Base-by-base conservation (phyloP, 768 basidiomycete species). In the Mycena kentingensis region DNA sequence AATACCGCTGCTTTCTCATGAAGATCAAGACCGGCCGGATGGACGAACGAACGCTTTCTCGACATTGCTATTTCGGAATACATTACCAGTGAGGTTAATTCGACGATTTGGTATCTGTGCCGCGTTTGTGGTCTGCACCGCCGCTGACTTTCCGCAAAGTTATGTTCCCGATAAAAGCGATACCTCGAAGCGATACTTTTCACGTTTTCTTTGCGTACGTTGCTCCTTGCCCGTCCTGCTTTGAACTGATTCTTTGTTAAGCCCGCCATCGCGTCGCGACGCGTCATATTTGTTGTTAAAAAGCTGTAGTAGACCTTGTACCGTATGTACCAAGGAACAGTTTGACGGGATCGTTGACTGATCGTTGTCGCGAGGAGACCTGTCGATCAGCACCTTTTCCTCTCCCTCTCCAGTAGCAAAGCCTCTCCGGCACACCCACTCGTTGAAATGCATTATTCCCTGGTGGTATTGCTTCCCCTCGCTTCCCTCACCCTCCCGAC, bases 401-500 rank as follows among this genome's bases (percentile, higher is more conserved):
- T 25, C 12, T 36, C 35, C 27, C 52, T 41, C 53, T 43, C 36
- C 51, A 59, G 53, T 38, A 51, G 58, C 58, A n/a, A n/a, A n/a
- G n/a, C n/a, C n/a, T n/a, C 44, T 51, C 37, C 53, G 42, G 58
- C 54, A 50, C 55, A 59, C 54, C 49, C 51, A 50, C 53, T 21
- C 52, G 49, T 8, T 52, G 51, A 45, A 50, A 51, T 49, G 46
- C 53, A 19, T 46, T 28, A 59, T 27, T 59, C 58, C 58, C 58
- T 59, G 54, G 58, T 54, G 58, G 58, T 55, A 16, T 52, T 60
- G 54, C 59, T 60, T 15, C 51, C 55, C 38, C 51, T 57, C 44
- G 5, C 57, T 19, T 53, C 59, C 10, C 41, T 60, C 5, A 28
- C 52, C 3, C 49, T 60, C 52, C 54, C 59, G 10, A 48, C 27